Conservation (phyloP, 495 filamentous ascomycete genomes). For the Aspergillus steynii region DNA sequence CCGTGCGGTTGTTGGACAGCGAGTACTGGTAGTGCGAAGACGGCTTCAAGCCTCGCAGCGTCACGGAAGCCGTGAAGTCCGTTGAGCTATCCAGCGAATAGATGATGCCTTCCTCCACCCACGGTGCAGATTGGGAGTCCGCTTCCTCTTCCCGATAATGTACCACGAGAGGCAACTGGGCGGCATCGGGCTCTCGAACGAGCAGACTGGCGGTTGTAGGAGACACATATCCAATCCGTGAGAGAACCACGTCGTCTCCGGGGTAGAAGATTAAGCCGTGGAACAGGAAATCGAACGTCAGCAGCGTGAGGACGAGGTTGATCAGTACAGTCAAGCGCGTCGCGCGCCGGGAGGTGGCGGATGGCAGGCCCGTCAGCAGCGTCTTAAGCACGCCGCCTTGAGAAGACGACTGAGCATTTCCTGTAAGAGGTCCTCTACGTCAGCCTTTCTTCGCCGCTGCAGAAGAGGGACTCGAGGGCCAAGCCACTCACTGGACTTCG, state of each 20-base stretch:
- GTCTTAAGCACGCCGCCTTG: conserved; percentile 48
- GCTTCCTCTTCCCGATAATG: conserved; percentile 51
- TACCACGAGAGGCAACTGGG: conserved; percentile 72
- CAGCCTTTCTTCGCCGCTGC: neutral
- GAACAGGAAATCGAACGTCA: conserved; percentile 73
- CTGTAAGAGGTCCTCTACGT: conserved; percentile 2
- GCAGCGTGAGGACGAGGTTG: conserved; percentile 64
- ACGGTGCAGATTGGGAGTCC: conserved; percentile 34
- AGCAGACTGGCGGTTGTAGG: conserved; percentile 76
- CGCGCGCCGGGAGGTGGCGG: conserved; percentile 55
- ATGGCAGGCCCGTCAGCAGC: conserved; percentile 73
- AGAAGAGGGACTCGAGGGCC: neutral
- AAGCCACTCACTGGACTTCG: conserved; percentile 9
- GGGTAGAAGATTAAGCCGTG: conserved; percentile 66
- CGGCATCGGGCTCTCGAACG: conserved; percentile 75
- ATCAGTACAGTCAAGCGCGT: conserved; percentile 64
- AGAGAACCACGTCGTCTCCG: conserved; percentile 75
- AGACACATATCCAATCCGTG: conserved; percentile 82
- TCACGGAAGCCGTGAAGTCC: conserved; percentile 74
- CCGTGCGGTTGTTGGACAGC: conserved; percentile 79
- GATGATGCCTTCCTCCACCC: conserved; percentile 67
- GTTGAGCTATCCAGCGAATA: conserved; percentile 68
- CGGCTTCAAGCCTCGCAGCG: conserved; percentile 53
- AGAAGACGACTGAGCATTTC: neutral
- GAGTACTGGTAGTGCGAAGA: conserved; percentile 75